phyloP scores from a whole-genome alignment of 805 yeast species.

The Zygotorulaspora chibaensis region DNA sequence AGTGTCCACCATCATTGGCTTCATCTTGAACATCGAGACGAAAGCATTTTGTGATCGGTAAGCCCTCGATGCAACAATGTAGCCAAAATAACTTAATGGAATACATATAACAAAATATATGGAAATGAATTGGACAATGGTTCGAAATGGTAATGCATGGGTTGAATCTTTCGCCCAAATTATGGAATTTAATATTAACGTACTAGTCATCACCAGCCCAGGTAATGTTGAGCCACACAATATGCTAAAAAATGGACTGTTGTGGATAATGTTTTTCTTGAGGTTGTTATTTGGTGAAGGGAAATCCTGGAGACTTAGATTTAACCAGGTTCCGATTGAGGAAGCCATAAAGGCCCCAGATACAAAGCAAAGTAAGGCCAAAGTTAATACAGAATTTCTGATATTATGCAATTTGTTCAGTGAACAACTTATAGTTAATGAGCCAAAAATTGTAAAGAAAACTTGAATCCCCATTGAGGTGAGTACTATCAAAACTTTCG shows the following conservation, averaged over 20 bases:
- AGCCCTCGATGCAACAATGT: constrained; percentile 28
- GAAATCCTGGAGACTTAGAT: constrained; percentile 36
- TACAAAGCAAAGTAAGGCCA: constrained; percentile 56
- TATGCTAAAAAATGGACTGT: constrained; percentile 33
- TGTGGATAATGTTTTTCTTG: constrained; percentile 4
- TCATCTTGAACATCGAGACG: constrained; percentile 2
- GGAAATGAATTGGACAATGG: constrained; percentile 55
- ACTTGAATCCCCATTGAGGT: constrained; percentile 75
- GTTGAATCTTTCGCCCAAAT: constrained; percentile 77
- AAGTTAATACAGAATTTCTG: constrained; percentile 61
- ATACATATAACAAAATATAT: constrained; percentile 63
- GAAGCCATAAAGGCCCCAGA: constrained; percentile 74
- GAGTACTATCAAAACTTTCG: constrained; percentile 45
- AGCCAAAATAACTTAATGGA: constrained; percentile 76
- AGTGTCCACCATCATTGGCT: neutral
- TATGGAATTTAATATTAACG: constrained; percentile 57
- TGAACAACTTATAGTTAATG: constrained; percentile 53
- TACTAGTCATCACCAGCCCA: constrained; percentile 43
- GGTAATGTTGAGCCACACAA: constrained; percentile 49
- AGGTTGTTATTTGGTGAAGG: neutral
- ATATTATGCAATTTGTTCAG: constrained; percentile 60
- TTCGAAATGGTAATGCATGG: constrained; percentile 72
- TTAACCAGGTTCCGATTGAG: constrained; percentile 58
- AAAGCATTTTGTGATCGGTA: constrained; percentile 2
- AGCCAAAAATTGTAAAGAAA: constrained; percentile 58